Evolutionary conservation across 1,284 basidiomycete genomes (phyloP).

Genomic region (Leccinum idahoense): DNA sequence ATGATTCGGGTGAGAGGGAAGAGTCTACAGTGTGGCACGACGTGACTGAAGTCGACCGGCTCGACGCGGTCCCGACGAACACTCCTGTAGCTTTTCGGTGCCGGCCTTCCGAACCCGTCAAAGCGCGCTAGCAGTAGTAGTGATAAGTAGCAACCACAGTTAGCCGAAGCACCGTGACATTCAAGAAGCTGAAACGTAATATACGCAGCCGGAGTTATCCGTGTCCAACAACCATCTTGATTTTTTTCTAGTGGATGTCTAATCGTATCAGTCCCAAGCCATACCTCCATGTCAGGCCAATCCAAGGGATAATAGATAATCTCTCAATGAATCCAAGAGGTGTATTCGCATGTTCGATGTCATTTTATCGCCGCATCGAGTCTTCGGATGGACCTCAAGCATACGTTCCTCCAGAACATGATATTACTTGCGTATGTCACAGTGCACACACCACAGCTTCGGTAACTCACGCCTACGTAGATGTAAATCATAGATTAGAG

Average conservation of each 20-base stretch:
- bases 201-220: not conserved
- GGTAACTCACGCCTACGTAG: not conserved
- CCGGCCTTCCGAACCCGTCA: not conserved
- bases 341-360: not conserved
- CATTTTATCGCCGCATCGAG: not conserved
- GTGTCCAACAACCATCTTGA: not conserved
- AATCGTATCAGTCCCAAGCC: too few species aligned
- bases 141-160: not conserved
- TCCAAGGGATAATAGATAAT: not conserved
- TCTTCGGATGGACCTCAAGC: not conserved
- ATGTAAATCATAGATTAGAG: not conserved
- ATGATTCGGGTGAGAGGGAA: not conserved
- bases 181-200: not conserved
- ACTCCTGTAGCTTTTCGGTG: not conserved
- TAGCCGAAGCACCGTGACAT: not conserved
- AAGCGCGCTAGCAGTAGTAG: not conserved
- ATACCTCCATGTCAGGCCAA: too few species aligned
- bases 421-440: too few species aligned
- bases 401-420: not conserved
- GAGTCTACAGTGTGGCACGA: not conserved
- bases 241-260: too few species aligned
- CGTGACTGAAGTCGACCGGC: not conserved
- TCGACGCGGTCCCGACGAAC: not conserved
- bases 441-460: too few species aligned
- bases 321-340: not conserved